Evolutionary conservation across 2,329 filamentous ascomycete genomes (phyloP), one percentile per base, ranked within the genome.

Genomic region (Fusarium bulbicola): DNA sequence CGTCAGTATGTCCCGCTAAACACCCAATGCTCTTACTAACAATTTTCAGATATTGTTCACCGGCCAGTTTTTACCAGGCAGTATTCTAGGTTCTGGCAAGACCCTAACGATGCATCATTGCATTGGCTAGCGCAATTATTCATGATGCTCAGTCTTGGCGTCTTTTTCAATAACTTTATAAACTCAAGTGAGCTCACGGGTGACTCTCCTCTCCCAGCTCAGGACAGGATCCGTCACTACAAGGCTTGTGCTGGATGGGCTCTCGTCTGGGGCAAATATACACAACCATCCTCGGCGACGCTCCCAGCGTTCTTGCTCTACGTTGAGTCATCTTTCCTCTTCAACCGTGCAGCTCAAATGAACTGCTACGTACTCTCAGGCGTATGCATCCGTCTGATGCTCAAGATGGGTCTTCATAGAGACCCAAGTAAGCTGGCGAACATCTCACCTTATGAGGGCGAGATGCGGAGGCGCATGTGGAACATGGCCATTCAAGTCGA

Each of bases 401-500:
- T 90, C 57, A 88, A 88, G 73, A 88, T 89, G 86, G 88, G 88
- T 15, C 80, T 89, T 21, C 88, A 90, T 73, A 85, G 88, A 26
- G 88, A 90, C 72, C 85, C 88, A 3, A 84, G 81, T 72, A 84
- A 86, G 73, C 79, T 89, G 68, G 83, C 86, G 6, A 84, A 83
- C 47, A 84, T 90, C 37, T 83, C 85, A 5, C 80, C 85, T 1
- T 89, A 86, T 61, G 83, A 88, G 56, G 86, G 86, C 11, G 87
- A 90, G 80, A 88, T 89, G 84, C 82, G 86, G 18, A 82, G 86
- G 37, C 82, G 87, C 20, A 78, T 86, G 73, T 90, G 88, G 88
- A 85, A 86, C 70, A 82, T 89, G 70, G 84, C 85, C 7, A 79
- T 84, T 32, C 89, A 91, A 76, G 85, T 92, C 52, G 92, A 93